Base-by-base conservation (phyloP, 2,329 filamentous ascomycete genomes). In the Hysterium pulicare region DNA sequence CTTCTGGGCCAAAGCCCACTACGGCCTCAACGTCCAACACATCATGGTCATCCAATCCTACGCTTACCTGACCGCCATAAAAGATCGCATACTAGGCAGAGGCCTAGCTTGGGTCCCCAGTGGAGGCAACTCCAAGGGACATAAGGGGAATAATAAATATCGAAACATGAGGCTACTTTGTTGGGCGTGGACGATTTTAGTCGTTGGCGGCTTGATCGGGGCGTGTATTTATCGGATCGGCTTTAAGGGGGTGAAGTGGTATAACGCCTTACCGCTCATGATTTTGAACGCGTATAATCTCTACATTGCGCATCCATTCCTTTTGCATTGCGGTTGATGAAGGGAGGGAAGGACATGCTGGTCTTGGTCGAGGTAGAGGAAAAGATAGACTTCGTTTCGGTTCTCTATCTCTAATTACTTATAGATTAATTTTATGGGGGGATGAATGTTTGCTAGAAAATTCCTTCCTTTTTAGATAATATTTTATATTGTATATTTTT, bases 21-120 rank as follows among this genome's bases (percentile, higher is more conserved):
- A 71, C 49, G 67, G 66, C 13, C 62, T 71, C 51, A 67, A 68
- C 44, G 69, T 70, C n/a, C 69, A 71, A 52, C 66, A 70, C 52
- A 51, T 64, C 42, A 66, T 67, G 62, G 59, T 66, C 10, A 62
- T 71, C 42, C 64, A 69, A 53, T 64, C 59, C n/a, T 71, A 70
- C 44, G 69, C 69, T 28, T 71, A 70, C 46, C 57, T 71, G 34
- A 68, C 64, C 2, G 66, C 67, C 36, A 69, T 71, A 58, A 70
- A 69, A 49, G 68, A 71, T 48, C 58, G 63, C 4, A 46, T 71
- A 11, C 62, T 71, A 36, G 67, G 67, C 17, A 62, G 62, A 28
- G 64, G 66, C 42, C 56, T 71, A 23, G 54, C 64, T 9, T 71
- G 69, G 69, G 67, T 64, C 1, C 64, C 69, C 0, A 65, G 58